These are phyloP conservation scores for Pythium dissimile DNA, from an alignment of 352 stramenopile species.

Conservation along the genomic window DNA sequence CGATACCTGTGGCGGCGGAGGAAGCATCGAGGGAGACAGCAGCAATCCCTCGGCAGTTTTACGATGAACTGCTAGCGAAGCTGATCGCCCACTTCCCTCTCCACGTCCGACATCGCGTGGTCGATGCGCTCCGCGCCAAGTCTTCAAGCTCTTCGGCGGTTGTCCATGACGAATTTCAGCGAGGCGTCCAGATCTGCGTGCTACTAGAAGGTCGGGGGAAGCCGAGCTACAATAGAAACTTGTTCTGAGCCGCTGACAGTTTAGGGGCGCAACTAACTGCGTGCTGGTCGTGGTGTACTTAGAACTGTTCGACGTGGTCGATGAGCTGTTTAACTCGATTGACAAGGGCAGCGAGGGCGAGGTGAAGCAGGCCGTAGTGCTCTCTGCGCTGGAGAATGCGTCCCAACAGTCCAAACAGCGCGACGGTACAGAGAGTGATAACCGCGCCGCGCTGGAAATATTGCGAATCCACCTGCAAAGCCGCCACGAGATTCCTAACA, in stretches of 20 bases:
- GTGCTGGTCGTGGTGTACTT: too few relatives aligned
- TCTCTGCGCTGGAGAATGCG: constrained; percentile 14
- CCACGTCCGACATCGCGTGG: constrained; percentile 7
- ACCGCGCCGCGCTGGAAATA: neutral
- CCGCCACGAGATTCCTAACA: neutral
- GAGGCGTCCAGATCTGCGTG: constrained; percentile 7
- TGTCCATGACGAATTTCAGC: constrained; percentile 1
- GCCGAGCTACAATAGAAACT: neutral
- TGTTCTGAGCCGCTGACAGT: neutral
- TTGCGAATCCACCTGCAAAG: neutral
- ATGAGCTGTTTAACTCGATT: constrained; percentile 12
- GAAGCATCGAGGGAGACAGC: neutral
- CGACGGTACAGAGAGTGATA: neutral
- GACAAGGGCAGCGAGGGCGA: constrained; percentile 7
- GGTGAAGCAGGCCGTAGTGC: constrained; percentile 6
- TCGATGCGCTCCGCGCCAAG: neutral
- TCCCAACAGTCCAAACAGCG: constrained; percentile 7
- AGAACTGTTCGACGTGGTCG: constrained; percentile 16
- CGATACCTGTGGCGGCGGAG: neutral
- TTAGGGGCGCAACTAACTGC: neutral
- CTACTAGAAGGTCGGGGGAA: constrained; percentile 7
- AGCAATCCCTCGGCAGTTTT: neutral
- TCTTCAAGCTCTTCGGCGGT: neutral
- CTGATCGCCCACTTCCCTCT: neutral
- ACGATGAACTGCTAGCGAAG: neutral